phyloP scores from a whole-genome alignment of 2,329 filamentous ascomycete species.

The Neofusicoccum cordaticola region DNA sequence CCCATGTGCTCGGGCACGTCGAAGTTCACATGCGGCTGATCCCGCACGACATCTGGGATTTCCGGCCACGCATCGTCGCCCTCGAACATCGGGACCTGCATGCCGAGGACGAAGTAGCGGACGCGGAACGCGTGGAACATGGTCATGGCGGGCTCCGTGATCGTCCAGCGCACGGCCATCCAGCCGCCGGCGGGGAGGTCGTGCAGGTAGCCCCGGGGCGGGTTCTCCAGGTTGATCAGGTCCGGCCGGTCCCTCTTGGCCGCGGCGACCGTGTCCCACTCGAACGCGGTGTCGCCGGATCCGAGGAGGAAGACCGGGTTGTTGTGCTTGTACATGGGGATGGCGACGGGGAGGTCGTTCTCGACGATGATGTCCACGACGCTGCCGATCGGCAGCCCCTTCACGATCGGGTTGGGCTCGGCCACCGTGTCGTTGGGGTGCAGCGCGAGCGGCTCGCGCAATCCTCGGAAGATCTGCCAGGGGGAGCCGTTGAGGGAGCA shows the following conservation, averaged over 20 bases:
- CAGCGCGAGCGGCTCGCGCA: slow-evolving; percentile 20
- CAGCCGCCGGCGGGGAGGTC: slow-evolving; percentile 22
- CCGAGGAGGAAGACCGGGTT: slow-evolving; percentile 20
- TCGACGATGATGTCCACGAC: slow-evolving; percentile 23
- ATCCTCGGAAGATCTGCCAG: slow-evolving; percentile 22
- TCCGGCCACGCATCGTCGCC: slow-evolving; percentile 22
- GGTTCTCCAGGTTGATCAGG: slow-evolving; percentile 19
- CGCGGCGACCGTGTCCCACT: slow-evolving; percentile 16
- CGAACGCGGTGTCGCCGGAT: slow-evolving; percentile 17
- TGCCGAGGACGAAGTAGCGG: slow-evolving; percentile 21
- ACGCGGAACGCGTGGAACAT: slow-evolving; percentile 23
- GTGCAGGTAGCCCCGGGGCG: slow-evolving; percentile 20
- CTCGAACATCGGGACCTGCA: slow-evolving; percentile 22
- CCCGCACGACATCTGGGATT: slow-evolving; percentile 18
- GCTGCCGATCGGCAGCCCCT: slow-evolving; percentile 18
- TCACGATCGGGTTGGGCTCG: slow-evolving; percentile 20
- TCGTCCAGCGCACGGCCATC: slow-evolving; percentile 22
- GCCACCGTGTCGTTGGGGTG: slow-evolving; percentile 18
- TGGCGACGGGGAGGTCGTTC: slow-evolving; percentile 19
- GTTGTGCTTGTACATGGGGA: slow-evolving; percentile 23
- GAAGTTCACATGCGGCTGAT: slow-evolving; percentile 22
- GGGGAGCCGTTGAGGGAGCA: slow-evolving; percentile 22
- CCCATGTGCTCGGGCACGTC: slow-evolving; percentile 20
- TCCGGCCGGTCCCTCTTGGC: slow-evolving; percentile 3
- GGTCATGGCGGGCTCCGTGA: slow-evolving; percentile 20